Percentiles rank a stretch among this genome's conserved stretches.
These are phyloP conservation scores for Cymbopogon flexuosus DNA, from an alignment of 202 grass and related monocot genomes.

Conservation along the genomic window DNA sequence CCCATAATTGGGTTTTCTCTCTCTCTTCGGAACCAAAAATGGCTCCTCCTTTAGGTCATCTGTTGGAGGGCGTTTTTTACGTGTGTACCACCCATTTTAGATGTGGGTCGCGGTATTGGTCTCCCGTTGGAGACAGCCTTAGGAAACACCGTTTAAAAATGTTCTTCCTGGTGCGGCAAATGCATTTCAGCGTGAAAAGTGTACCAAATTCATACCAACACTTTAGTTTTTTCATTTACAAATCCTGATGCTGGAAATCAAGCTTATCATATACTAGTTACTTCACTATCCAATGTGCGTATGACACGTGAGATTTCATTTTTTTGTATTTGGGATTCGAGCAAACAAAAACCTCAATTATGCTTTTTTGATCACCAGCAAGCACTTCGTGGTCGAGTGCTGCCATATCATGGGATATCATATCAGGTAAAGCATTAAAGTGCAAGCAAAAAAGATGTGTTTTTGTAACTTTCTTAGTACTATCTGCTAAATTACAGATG, in stretches of 20 bases:
- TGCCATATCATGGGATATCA: constrained; percentile 3
- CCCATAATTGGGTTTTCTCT: no score
- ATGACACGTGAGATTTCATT: neutral
- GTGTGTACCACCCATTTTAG: no score
- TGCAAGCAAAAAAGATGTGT: neutral
- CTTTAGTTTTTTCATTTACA: neutral
- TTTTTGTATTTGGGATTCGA: neutral
- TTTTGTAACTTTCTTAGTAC: neutral
- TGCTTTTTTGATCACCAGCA: constrained; percentile 7
- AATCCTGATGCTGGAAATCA: neutral
- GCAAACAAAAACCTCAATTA: constrained; percentile 23
- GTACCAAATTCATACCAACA: neutral
- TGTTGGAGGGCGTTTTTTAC: no score
- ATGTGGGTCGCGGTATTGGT: no score
- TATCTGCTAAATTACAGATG: neutral
- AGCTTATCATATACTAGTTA: neutral
- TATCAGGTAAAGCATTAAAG: constrained; percentile 25
- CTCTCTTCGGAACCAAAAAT: no score
- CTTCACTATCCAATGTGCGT: neutral
- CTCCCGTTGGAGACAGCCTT: no score
- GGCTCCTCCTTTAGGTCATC: no score
- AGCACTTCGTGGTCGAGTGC: neutral
- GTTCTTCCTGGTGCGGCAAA: neutral
- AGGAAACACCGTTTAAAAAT: neutral
- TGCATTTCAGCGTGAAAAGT: neutral